phyloP scores from a whole-genome alignment of 306 rosid genomes.

The Glycine soja region DNA sequence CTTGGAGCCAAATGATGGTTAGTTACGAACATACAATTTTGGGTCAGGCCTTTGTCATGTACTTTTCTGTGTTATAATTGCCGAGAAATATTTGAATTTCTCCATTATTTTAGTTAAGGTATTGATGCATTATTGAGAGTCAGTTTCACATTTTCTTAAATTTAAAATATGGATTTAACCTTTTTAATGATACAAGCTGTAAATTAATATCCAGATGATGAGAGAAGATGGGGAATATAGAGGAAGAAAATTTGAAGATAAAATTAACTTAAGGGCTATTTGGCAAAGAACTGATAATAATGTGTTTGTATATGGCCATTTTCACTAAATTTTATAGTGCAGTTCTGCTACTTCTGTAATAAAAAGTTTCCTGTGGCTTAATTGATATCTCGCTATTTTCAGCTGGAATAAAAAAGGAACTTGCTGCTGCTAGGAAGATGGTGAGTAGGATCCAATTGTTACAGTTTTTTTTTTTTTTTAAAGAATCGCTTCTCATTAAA shows the following conservation, averaged over 20 bases:
- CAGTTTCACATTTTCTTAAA: neutral
- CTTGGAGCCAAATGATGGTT: slow-evolving; percentile 92
- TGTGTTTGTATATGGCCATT: neutral
- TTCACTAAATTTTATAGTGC: slow-evolving; percentile 15
- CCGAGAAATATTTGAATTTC: neutral
- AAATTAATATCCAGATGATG: slow-evolving; percentile 19
- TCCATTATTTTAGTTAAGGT: neutral
- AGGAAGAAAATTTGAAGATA: slow-evolving; percentile 7
- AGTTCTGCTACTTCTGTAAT: neutral
- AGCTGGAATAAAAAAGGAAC: slow-evolving; percentile 91
- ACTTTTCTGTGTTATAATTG: neutral
- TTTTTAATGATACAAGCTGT: neutral
- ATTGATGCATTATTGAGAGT: slow-evolving; percentile 5
- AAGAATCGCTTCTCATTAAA: neutral
- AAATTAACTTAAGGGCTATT: neutral
- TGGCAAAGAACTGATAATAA: neutral
- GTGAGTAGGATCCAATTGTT: slow-evolving; percentile 46
- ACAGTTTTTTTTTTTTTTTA: neutral
- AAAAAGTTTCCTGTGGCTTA: slow-evolving; percentile 35
- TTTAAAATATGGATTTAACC: neutral
- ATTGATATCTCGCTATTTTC: slow-evolving; percentile 47
- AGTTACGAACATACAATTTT: slow-evolving; percentile 40
- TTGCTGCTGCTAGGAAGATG: slow-evolving; percentile 77
- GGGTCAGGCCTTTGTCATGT: slow-evolving; percentile 5
- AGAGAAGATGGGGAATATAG: neutral